Evolutionary conservation across 345 rosid species (phyloP), one percentile per base, ranked within the genome.

Genomic region (Geranium rotundifolium): DNA sequence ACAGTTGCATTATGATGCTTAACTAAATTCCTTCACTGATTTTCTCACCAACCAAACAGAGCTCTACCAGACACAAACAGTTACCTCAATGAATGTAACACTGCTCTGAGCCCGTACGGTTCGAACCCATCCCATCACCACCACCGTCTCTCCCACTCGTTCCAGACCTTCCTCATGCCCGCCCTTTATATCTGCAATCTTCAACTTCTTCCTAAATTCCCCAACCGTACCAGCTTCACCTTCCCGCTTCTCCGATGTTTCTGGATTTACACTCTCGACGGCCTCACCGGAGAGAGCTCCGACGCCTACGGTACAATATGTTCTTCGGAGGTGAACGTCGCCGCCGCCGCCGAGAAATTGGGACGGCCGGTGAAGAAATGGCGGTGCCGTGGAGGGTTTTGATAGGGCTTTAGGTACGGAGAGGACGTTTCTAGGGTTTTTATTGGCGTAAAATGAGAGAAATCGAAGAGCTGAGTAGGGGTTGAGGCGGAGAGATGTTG

Each of bases 71-170:
- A 19, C 56, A 34, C 14, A 60, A 15, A 50, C 58, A 5, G 16
- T 78, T 57, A 87, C 99, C 87, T 93, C 97, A 10, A 93, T 67
- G 63, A 93, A 93, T 6, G 96, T 82, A 62, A 93, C 71, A 71
- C 85, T 87, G 67, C 95, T 90, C 77, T 93, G 99, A 67, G 67
- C 90, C 13, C 99, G 82, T 58, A 93, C 81, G 17, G 97, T 90
- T 19, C 97, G 85, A 7, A 93, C 92, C 99, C 99, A 93, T 17
- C 99, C 99, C 84, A 69, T 67, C 15, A 86, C 83, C 63, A 72
- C 79, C 54, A 88, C 74, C 16, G 70, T 81, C 74, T 81, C 76
- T 41, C 95, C 96, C 19, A 93, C 77, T 17, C 83, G 83, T 56
- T 66, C 70, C 65, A 90, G 56, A 0, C 96, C 96, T 78, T 83